phyloP scores from a whole-genome alignment of 2,329 filamentous ascomycete genomes.

The Podosphaera fusca region DNA sequence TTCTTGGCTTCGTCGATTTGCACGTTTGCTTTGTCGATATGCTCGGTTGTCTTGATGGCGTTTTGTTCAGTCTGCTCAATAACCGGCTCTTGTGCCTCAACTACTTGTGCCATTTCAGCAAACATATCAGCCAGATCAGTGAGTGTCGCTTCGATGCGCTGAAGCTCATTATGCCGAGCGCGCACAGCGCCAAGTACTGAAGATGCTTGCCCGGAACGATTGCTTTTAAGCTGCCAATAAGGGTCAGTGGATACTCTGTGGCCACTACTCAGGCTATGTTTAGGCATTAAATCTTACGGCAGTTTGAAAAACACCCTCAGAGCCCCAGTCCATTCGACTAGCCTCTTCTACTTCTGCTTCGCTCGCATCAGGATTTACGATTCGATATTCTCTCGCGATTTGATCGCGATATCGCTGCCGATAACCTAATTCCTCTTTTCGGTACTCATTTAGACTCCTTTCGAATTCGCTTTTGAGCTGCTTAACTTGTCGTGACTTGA shows the following conservation, averaged over 20 bases:
- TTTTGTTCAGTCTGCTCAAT: slow-evolving; percentile 40
- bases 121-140: slow-evolving; percentile 47
- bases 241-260: slow-evolving; percentile 5
- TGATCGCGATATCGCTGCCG: slow-evolving; percentile 50
- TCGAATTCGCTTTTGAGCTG: slow-evolving; percentile 55
- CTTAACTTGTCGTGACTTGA: slow-evolving; percentile 49
- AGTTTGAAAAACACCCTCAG: slow-evolving; percentile 62
- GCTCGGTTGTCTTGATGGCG: slow-evolving; percentile 38
- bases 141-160: slow-evolving; percentile 57
- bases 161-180: slow-evolving; percentile 62
- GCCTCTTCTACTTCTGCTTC: slow-evolving; percentile 50
- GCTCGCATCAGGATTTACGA: slow-evolving; percentile 60
- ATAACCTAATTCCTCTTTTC: slow-evolving; percentile 48
- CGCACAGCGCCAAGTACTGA: slow-evolving; percentile 57
- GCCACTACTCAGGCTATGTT: neutral
- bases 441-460: slow-evolving; percentile 45
- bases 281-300: slow-evolving; percentile 32
- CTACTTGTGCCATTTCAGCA: slow-evolving; percentile 49
- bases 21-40: slow-evolving; percentile 45
- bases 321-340: slow-evolving; percentile 46
- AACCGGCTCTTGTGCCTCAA: slow-evolving; percentile 46
- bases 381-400: slow-evolving; percentile 58
- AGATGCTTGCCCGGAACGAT: slow-evolving; percentile 49
- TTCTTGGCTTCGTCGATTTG: slow-evolving; percentile 46
- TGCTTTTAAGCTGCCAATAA: slow-evolving; percentile 39